Conservation (phyloP, 106 monocot genomes). For the Acanthochlamys bracteata region DNA sequence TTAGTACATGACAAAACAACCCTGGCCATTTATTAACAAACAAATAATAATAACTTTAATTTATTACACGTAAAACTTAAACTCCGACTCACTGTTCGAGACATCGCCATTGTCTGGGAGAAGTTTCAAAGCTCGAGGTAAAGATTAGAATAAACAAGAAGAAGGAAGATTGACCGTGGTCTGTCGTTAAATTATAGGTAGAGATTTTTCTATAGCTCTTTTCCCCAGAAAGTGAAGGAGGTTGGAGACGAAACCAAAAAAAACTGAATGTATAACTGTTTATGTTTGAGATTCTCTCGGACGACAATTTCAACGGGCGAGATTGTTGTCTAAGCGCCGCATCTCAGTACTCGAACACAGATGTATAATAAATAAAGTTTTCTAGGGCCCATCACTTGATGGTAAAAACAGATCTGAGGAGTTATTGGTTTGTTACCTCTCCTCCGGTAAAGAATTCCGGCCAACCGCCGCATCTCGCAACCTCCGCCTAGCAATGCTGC, state of each 20-base stretch:
- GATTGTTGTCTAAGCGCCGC: neutral
- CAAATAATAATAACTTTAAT: too few relatives aligned
- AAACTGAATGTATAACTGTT: neutral
- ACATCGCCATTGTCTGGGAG: neutral
- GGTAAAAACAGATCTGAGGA: neutral
- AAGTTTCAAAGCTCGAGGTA: conserved; percentile 16
- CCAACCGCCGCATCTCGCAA: conserved; percentile 10
- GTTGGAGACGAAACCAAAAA: neutral
- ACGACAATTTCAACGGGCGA: neutral
- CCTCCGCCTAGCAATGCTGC: conserved; percentile 10
- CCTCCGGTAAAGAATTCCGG: neutral
- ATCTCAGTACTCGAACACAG: neutral
- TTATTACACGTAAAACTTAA: neutral
- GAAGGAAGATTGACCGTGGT: neutral
- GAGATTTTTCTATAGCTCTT: neutral
- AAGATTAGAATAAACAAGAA: neutral
- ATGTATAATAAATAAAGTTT: neutral
- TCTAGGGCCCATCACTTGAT: neutral
- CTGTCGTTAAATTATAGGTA: neutral
- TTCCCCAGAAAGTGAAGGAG: neutral
- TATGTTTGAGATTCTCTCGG: neutral
- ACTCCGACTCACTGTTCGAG: neutral
- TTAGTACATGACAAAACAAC: neutral
- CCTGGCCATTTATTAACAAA: neutral
- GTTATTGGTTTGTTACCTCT: neutral